Evolutionary conservation across 805 yeast species (phyloP), one percentile per base, ranked within the genome.

Genomic region (Martiniozyma abietophila): DNA sequence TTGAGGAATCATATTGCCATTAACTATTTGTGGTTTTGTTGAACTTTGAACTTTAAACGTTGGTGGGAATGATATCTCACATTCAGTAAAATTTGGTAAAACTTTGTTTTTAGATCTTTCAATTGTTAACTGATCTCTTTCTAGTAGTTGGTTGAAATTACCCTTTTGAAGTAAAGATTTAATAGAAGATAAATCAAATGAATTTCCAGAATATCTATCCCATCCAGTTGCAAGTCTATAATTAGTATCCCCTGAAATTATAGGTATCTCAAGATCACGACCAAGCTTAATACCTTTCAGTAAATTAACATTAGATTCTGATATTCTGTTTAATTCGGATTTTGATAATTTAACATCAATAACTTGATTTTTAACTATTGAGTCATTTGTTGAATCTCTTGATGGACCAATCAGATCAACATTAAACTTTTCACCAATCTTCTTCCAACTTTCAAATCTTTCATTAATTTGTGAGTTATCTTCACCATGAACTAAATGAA

Each of bases 401-500:
- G 41, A 20, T 16, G 43, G 36, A 32, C 39, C 45, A 20, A 32
- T 31, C 6, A 42, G 28, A 8, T n/a, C n/a, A n/a, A n/a, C n/a
- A n/a, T 35, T 35, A 18, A 42, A 34, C 17, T 34, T 36, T n/a
- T 28, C 34, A 10, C 38, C 41, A 14, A 42, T 42, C 18, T 38
- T 39, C 5, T 31, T 21, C 46, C 47, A 33, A 12, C 44, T 29
- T 21, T 36, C 40, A 39, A 32, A 32, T 32, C 43, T 32, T 34
- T 45, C 39, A 16, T 35, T 25, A 18, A 39, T 21, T 22, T 32
- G 33, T 17, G 37, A n/a, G 2, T 36, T 41, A 14, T 47, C 51
- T 35, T 51, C 56, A 22, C 81, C 78, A 12, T 74, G 70, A 2
- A 69, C 66, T 30, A 74, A 56, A 49, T 74, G 81, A 46, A 74